Evolutionary conservation across 495 filamentous ascomycete genomes (phyloP).

Genomic region (Talaromyces wortmannii): DNA sequence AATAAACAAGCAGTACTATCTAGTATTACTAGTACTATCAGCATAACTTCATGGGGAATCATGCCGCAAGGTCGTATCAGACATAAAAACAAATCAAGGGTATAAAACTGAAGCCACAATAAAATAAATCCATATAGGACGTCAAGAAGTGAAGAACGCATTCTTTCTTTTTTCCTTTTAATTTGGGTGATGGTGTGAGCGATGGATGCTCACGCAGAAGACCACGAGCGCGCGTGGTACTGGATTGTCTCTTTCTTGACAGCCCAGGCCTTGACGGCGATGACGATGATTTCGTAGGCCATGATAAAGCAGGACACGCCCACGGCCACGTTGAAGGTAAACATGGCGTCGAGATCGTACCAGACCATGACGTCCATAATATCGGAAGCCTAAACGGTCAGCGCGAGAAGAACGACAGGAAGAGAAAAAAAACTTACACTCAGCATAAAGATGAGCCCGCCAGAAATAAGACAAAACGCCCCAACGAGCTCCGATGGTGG

Average conservation of each 20-base stretch:
- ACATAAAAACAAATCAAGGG: constrained; percentile 10
- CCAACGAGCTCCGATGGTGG: constrained; percentile 87
- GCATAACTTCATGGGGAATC: no score
- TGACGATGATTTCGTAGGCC: constrained; percentile 70
- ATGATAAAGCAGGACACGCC: constrained; percentile 78
- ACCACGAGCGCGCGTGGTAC: constrained; percentile 4
- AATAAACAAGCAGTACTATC: no score
- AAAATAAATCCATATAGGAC: neutral
- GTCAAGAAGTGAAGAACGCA: neutral
- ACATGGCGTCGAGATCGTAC: constrained; percentile 74
- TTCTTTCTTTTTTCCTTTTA: no score
- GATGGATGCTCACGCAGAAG: neutral
- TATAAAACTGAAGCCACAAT: constrained; percentile 18
- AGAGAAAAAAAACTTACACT: constrained; percentile 53
- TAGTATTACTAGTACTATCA: no score
- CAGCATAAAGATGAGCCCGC: constrained; percentile 89
- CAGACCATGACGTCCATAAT: constrained; percentile 71
- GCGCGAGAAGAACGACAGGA: neutral
- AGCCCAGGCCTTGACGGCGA: constrained; percentile 91
- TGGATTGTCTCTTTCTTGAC: constrained; percentile 48
- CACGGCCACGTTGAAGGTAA: constrained; percentile 85
- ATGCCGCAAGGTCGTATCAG: no score
- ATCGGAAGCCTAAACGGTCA: constrained; percentile 49
- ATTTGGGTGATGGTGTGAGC: neutral
- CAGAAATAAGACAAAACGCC: constrained; percentile 79